Evolutionary conservation across 371 early-diverging fungal species (phyloP), one percentile per base, ranked within the genome.

Genomic region (Rhizopus sp.): DNA sequence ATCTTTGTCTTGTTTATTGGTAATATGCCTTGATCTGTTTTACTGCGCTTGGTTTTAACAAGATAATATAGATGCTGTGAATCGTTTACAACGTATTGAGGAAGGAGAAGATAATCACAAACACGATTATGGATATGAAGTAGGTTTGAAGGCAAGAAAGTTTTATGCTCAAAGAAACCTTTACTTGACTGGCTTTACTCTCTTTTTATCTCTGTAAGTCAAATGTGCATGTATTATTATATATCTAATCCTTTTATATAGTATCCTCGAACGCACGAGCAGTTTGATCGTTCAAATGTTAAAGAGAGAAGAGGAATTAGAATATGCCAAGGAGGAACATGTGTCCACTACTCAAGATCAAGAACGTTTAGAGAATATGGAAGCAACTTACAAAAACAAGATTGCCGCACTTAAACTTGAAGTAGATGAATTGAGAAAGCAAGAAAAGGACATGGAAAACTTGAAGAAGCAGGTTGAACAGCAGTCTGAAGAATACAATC

Each of bases 101-200:
- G 48, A 58, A 13, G 56, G 60, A 16, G 68, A 73, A 12, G 66
- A 69, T n/a, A 69, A 68, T 32, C 75, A 49, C 42, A 57, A 62
- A 16, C 69, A 67, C 45, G 82, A 80, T 41, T 68, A 75, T 45
- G 75, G 78, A 35, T 63, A 74, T n/a, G 87, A 90, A 53, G 77
- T 87, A 35, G 81, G 75, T 59, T 68, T 83, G 33, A 82, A 86
- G 60, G 83, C 89, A 7, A 84, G 83, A 62, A 85, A 86, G 64
- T 93, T 95, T 65, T 93, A 93, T 59, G 91, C 90, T 30, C 96
- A 95, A 73, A 83, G 96, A 66, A 95, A 95, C 74, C 80, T 93
- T 73, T 87, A 95, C 55, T 68, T 95, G 63, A 91, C 91, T 17
- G 95, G 94, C 3, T 92, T 92, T 62, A 93, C 94, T 2, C 72